phyloP scores from a whole-genome alignment of 1,139 yeast genomes.

The Candida frijolesensis region DNA sequence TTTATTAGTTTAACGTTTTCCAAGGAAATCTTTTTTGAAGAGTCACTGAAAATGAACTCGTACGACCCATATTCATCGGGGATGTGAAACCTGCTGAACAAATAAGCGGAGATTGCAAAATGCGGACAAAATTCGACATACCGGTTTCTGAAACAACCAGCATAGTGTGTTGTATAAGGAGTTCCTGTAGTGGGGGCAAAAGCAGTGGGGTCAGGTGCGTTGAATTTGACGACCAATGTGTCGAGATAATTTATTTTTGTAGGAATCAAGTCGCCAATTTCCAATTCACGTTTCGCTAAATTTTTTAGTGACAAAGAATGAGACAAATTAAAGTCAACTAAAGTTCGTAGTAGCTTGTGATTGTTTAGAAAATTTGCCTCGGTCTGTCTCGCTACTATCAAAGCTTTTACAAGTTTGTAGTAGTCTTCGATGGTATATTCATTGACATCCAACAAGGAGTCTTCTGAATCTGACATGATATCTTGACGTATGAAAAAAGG shows the following conservation, averaged over 20 bases:
- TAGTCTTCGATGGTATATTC: constrained; percentile 26
- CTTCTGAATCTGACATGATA: constrained; percentile 18
- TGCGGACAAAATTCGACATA: constrained; percentile 35
- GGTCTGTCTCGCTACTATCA: constrained; percentile 21
- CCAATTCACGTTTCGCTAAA: constrained; percentile 27
- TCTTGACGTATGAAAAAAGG: not conserved
- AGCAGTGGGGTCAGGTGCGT: constrained; percentile 3
- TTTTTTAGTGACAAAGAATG: constrained; percentile 25
- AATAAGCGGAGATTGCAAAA: constrained; percentile 30
- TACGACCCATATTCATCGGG: constrained; percentile 31
- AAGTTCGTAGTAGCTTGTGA: constrained; percentile 28
- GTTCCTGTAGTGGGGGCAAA: constrained; percentile 5
- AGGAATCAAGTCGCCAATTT: constrained; percentile 24
- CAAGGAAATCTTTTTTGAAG: constrained; percentile 17
- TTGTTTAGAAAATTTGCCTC: constrained; percentile 19
- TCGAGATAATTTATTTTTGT: constrained; percentile 16
- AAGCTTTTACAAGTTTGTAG: constrained; percentile 22
- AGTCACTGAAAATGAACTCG: constrained; percentile 20
- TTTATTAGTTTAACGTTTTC: constrained; percentile 26
- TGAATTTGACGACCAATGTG: constrained; percentile 11
- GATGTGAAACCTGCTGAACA: constrained; percentile 34
- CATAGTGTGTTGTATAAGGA: constrained; percentile 14
- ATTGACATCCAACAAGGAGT: constrained; percentile 16
- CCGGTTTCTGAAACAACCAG: constrained; percentile 30
- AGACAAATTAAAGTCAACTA: constrained; percentile 30